Evolutionary conservation across 2,329 filamentous ascomycete genomes (phyloP), one percentile per base, ranked within the genome.

Genomic region (Pestalotiopsis sp.): DNA sequence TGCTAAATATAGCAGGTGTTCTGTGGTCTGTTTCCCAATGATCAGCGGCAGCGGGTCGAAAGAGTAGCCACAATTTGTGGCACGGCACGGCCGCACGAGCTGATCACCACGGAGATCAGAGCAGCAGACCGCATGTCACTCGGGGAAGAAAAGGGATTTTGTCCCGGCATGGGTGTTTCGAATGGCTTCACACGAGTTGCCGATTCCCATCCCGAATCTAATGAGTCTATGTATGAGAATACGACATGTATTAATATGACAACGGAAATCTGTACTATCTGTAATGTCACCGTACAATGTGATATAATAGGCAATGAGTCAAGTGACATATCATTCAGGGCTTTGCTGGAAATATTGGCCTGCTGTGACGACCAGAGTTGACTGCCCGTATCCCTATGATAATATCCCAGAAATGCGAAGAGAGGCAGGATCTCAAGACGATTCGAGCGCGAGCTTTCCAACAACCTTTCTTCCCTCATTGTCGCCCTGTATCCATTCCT

Each of bases 401-500:
- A 36, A 36, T 36, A 36, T 36, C 31, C 31, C 66, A 55, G 39
- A 68, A 5, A 27, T 69, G 62, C n/a, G 7, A 20, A 20, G 60
- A 63, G 36, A 17, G 60, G 57, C 65, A 75, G 74, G 62, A 72
- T 75, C 27, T 75, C 72, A 64, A 69, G 69, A 65, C 31, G 31
- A 36, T 70, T 64, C 61, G 36, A 64, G 61, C 17, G 61, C 75
- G 36, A 75, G 57, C 65, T 70, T 69, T 1, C 75, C 74, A 12
- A 76, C 72, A 2, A 67, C 68, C 66, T 65, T 74, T 27, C 73
- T 70, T 5, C 73, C 74, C 27, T 75, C 70, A 49, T 76, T 77
- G 38, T 71, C 59, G 2, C 73, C 74, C 11, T 67, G 67, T 14
- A 76, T 72, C 72, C 74, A 74, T 27, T 77, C 74, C 61, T 74